Evolutionary conservation across 768 basidiomycete species (phyloP).

Genomic region (Hirschioporus abietinus): DNA sequence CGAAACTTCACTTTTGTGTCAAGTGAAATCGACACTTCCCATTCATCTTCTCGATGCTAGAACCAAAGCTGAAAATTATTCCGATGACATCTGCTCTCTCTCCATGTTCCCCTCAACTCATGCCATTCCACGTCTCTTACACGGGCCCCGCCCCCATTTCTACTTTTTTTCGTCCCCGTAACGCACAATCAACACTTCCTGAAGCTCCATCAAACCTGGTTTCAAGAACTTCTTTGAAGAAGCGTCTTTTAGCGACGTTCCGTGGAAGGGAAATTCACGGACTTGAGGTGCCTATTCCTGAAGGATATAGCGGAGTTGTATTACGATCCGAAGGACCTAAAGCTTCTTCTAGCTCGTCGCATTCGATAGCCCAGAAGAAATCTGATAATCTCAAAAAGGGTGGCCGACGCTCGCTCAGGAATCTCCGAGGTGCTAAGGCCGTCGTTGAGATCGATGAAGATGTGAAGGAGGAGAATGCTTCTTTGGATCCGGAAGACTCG

Average conservation of each 20-base stretch:
- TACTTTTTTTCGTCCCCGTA: slow-evolving; percentile 61
- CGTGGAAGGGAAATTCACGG: slow-evolving; percentile 74
- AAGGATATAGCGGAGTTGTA: slow-evolving; percentile 65
- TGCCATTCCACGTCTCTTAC: slow-evolving; percentile 79
- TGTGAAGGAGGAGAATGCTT: slow-evolving; percentile 18
- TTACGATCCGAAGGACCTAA: slow-evolving; percentile 32
- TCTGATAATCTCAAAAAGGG: slow-evolving; percentile 10
- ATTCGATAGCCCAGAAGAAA: background rate
- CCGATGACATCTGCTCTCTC: slow-evolving; percentile 20
- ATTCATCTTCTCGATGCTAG: background rate
- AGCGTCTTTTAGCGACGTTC: slow-evolving; percentile 59
- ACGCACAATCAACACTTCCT: slow-evolving; percentile 18
- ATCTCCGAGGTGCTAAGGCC: slow-evolving; percentile 19
- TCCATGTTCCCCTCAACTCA: slow-evolving; percentile 58
- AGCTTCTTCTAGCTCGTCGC: slow-evolving; percentile 9
- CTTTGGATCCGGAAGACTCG: slow-evolving; percentile 19
- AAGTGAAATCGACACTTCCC: too few relatives aligned
- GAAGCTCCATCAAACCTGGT: background rate
- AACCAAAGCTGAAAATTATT: background rate
- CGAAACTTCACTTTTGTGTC: too few relatives aligned
- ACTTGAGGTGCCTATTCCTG: slow-evolving; percentile 51
- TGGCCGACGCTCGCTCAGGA: slow-evolving; percentile 20
- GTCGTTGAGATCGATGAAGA: slow-evolving; percentile 25
- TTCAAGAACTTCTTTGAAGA: slow-evolving; percentile 10
- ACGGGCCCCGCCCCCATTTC: slow-evolving; percentile 68